Base-by-base conservation (phyloP, 2,329 filamentous ascomycete species). In the Fusarium bulbicola region DNA sequence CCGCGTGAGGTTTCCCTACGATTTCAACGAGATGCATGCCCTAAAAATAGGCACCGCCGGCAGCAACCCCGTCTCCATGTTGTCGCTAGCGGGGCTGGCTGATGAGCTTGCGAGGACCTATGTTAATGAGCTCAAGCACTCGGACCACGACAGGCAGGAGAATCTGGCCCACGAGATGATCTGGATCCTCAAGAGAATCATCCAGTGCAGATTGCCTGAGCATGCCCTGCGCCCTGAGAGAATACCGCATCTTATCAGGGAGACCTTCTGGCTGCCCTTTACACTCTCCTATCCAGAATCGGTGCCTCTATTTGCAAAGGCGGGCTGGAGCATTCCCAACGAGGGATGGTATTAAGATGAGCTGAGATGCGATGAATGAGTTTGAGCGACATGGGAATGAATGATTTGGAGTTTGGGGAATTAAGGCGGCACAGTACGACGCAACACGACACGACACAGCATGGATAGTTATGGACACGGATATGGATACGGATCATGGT, bases 151-250 rank as follows among this genome's bases (percentile, higher is more conserved):
- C 26, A 71, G 60, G 21, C 74, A 77, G 57, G 57, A 72, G 12
- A 63, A 46, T 16, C 73, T 81, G 15, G 80, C 79, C 10, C 65
- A 62, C 7, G 79, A 83, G 62, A 70, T 85, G 61, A 39, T 75
- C 32, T 84, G 82, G 80, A 74, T 84, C 10, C 72, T 85, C 53
- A 59, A 69, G 15, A 77, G 76, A 21, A 81, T 84, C 46, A 73
- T 70, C 8, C 58, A 71, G 20, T 56, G 76, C 10, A 54, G 61
- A 7, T 59, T 60, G 3, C 30, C 58, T 2, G 76, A 78, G 28
- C 73, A 80, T 39, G 62, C 61, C 28, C 68, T 78, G 10, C 70
- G 40, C 9, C 68, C 72, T 6, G 61, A 65, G 21, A 66, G 72
- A 21, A 73, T 68, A 18, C 72, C 72, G 43, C 74, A 74, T 32